Base-by-base conservation (phyloP, 2,329 filamentous ascomycete species). In the Diaporthe destruens region DNA sequence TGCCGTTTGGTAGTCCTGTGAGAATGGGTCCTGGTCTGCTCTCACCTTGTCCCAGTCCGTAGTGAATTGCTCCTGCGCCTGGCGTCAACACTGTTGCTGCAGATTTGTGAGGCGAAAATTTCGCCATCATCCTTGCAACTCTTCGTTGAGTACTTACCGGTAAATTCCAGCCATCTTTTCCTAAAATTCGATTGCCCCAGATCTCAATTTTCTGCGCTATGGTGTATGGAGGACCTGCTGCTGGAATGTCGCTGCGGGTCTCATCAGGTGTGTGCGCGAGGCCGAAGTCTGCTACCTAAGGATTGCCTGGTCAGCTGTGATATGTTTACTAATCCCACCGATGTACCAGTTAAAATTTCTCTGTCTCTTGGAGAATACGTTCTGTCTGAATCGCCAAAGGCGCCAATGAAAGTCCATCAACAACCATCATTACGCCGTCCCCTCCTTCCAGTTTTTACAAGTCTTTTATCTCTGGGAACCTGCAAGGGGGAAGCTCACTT, bases 241-340 rank as follows among this genome's bases (percentile, higher is more conserved):
- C 0, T n/a, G 44, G 20, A n/a, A 2, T 7, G 25, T 29, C 18
- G n/a, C 8, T 11, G 8, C 66, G 66, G n/a, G 66, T 69, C 8
- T 57, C 66, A 2, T 12, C 16, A 1, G 25, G 20, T 1, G 66
- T 57, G 16, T 25, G 6, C 32, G 66, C 42, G 8, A 69, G 14
- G 2, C 66, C 66, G 8, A 69, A 69, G 20, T 69, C 66, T 57
- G 53, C 53, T 20, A 57, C n/a, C 66, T 69, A 25, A 3, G 44
- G 16, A 2, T 11, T 23, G 6, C 44, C 6, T 3, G 7, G 25
- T 69, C 5, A 69, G 39, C 39, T 12, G 2, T 14, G n/a, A 29
- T 44, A 7, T n/a, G 7, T 42, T 39, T 1, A 3, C 44, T 3
- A 1, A 11, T 23, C 3, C 4, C 20, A n/a, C 9, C 9, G 2